phyloP scores from a whole-genome alignment of 345 rosid species.

The Brassica juncea region DNA sequence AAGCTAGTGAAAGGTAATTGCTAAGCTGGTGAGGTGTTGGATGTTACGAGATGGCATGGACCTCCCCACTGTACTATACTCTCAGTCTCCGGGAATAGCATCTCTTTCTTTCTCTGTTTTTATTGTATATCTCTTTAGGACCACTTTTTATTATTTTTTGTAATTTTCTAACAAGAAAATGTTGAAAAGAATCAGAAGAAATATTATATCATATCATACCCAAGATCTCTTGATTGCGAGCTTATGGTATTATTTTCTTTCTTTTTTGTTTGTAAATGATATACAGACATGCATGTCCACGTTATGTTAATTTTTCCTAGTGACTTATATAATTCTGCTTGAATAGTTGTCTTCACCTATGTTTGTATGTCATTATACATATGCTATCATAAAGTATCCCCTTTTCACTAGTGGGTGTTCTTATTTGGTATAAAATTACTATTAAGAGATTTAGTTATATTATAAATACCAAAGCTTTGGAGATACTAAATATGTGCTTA shows the following conservation, averaged over 20 bases:
- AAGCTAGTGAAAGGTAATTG: background rate
- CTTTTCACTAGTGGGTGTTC: background rate
- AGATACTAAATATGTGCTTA: background rate
- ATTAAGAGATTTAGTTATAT: background rate
- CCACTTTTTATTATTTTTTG: conserved; percentile 18
- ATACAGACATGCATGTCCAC: background rate
- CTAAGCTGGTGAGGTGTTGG: conserved; percentile 20
- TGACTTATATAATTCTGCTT: background rate
- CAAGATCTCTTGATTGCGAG: conserved; percentile 3
- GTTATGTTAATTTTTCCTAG: background rate
- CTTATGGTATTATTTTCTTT: background rate
- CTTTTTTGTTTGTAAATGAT: background rate
- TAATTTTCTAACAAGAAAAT: background rate
- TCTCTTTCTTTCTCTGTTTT: conserved; percentile 17
- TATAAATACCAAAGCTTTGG: background rate
- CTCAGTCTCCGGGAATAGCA: conserved; percentile 31
- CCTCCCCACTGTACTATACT: conserved; percentile 24
- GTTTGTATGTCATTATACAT: background rate
- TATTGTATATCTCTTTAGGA: conserved; percentile 5
- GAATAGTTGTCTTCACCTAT: background rate
- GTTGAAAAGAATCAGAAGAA: background rate
- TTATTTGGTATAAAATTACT: background rate
- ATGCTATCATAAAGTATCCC: background rate
- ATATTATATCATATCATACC: background rate
- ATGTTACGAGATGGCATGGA: conserved; percentile 34